Evolutionary conservation across 2,329 filamentous ascomycete species (phyloP), one percentile per base, ranked within the genome.

Genomic region (Fusarium torreyae): DNA sequence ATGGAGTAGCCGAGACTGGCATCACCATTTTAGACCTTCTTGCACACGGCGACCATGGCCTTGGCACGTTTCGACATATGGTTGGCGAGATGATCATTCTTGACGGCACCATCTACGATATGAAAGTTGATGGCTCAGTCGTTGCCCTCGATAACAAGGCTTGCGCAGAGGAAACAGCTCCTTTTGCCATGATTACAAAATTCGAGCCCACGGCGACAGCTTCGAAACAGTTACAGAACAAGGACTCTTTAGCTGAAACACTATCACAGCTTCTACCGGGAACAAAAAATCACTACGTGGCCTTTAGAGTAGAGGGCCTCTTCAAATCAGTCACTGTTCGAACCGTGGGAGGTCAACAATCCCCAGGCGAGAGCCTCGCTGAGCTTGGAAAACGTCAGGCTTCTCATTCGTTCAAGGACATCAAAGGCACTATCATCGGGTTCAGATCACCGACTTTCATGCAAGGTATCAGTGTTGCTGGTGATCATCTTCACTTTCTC

Each of bases 41-140:
- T 22, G n/a, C 36, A 3, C 50, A 58, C 15, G 69, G 69, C 8
- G 43, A 68, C 9, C 66, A 70, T 5, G 69, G 69, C 3, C 58
- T 72, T 4, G 69, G 69, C n/a, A 72, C 69, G 11, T 72, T 72
- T 54, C 63, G 59, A 22, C 52, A 69, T 13, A 72, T 72, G 69
- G 55, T 52, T 4, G 69, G 69, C 1, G 69, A 72, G 15, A 72
- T 72, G 69, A 69, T 72, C 36, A 70, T 72, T 18, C 45, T 72
- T 0, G 66, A 70, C 28, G 69, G 63, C 2, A 6, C 31, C 3
- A 20, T 70, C 3, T 72, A 68, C 10, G 54, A 70, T 5, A 70
- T 72, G 62, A 72, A 60, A 6, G 40, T 58, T 2, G 66, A 72
- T 18, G 66, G 66, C 1, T 68, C 63, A 2, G 59, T 69, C 1